These are phyloP conservation scores for Coniferiporia sulphurascens DNA, from an alignment of 1,284 basidiomycete genomes.

Conservation along the genomic window DNA sequence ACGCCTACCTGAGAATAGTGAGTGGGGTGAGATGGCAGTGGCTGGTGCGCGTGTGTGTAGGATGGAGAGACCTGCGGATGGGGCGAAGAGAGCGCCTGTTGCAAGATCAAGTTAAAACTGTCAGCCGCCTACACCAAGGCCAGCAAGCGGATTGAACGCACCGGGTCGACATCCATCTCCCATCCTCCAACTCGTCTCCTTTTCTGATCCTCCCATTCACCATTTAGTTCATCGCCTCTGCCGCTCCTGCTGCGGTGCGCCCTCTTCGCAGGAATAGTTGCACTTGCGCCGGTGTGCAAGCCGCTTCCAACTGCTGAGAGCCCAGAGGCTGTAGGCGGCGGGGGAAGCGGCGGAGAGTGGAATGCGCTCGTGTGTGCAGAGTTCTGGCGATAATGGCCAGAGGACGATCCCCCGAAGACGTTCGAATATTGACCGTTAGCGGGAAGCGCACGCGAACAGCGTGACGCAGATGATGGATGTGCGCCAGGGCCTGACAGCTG, in stretches of 20 bases:
- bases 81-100: background rate
- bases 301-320: too few species aligned
- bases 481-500: background rate
- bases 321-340: too few species aligned
- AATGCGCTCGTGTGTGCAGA: background rate
- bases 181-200: too few species aligned
- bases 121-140: too few species aligned
- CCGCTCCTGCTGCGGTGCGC: constrained; percentile 3
- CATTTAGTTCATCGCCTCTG: background rate
- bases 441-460: background rate
- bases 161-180: constrained; percentile 11
- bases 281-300: too few species aligned
- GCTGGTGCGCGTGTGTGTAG: too few species aligned
- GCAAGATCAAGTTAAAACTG: too few species aligned
- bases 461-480: background rate
- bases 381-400: background rate
- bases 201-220: constrained; percentile 8
- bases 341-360: too few species aligned
- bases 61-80: too few species aligned
- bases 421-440: background rate
- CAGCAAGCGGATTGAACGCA: background rate
- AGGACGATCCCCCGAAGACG: background rate
- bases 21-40: background rate
- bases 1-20: background rate
- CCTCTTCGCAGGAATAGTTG: constrained; percentile 8